Percentiles rank a stretch among this genome's conserved stretches.
phyloP scores from a whole-genome alignment of 2,329 filamentous ascomycete species.

The Phialophora macrospora region DNA sequence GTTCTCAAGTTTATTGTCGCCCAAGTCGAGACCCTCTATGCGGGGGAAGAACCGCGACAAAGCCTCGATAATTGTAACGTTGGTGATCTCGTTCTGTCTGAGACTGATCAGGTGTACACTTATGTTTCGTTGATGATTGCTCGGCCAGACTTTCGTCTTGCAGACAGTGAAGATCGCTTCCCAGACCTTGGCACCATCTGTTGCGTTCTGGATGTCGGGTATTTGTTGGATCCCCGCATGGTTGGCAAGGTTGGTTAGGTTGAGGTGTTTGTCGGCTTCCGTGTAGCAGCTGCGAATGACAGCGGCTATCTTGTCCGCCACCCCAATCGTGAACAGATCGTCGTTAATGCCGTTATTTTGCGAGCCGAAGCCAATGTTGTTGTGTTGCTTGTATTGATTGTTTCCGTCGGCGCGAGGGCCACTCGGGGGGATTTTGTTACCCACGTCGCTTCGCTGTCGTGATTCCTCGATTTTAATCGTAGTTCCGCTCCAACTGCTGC shows the following conservation, averaged over 20 bases:
- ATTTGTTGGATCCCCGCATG: constrained; percentile 59
- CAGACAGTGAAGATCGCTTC: constrained; percentile 88
- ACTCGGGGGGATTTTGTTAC: constrained; percentile 10
- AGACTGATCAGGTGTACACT: constrained; percentile 82
- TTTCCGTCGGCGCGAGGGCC: constrained; percentile 24
- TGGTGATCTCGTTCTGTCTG: constrained; percentile 76
- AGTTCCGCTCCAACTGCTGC: constrained; percentile 70
- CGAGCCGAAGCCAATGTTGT: constrained; percentile 8
- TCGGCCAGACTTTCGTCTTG: constrained; percentile 72
- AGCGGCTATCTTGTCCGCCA: constrained; percentile 32
- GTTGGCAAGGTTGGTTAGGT: constrained; percentile 76
- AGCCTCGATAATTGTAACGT: constrained; percentile 72
- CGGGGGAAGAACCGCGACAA: constrained; percentile 81
- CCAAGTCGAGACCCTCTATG: constrained; percentile 85
- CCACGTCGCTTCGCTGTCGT: constrained; percentile 11
- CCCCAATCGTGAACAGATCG: constrained; percentile 44
- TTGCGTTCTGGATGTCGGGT: constrained; percentile 4
- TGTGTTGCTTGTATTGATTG: constrained; percentile 16
- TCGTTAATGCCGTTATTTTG: constrained; percentile 7
- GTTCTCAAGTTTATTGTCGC: constrained; percentile 75
- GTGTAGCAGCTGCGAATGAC: constrained; percentile 79
- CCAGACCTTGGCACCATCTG: constrained; percentile 80
- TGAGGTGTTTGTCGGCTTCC: constrained; percentile 71
- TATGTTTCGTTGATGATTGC: constrained; percentile 71
- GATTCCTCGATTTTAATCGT: constrained; percentile 60